These are phyloP conservation scores for Ceratobasidium sp. DNA, from an alignment of 1,284 basidiomycete genomes.

Conservation along the genomic window DNA sequence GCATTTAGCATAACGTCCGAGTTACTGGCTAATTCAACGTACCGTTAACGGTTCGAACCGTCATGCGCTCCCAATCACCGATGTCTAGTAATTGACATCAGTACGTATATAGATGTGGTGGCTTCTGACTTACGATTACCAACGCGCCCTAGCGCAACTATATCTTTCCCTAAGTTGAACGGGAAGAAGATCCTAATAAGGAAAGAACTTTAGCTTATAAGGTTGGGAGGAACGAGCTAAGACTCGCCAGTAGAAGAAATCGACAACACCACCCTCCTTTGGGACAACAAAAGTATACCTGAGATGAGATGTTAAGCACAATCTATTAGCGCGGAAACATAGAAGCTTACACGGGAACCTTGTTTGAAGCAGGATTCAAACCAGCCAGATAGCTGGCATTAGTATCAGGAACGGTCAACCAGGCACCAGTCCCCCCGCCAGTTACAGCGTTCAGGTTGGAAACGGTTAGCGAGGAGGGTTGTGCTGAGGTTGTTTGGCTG, in stretches of 20 bases:
- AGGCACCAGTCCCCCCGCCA: slow-evolving; percentile 36
- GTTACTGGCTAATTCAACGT: background rate
- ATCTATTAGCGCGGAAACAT: background rate
- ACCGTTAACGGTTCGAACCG: slow-evolving; percentile 42
- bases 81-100: slow-evolving; percentile 19
- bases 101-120: background rate
- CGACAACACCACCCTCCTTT: slow-evolving; percentile 38
- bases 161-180: slow-evolving; percentile 38
- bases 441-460: slow-evolving; percentile 29
- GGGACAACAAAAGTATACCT: slow-evolving; percentile 42
- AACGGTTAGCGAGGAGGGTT: slow-evolving; percentile 19
- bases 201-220: too few species aligned
- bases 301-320: background rate
- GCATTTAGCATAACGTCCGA: background rate
- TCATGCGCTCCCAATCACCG: slow-evolving; percentile 46
- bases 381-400: slow-evolving; percentile 35
- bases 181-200: slow-evolving; percentile 41
- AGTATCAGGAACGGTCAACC: slow-evolving; percentile 37
- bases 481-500: slow-evolving; percentile 1
- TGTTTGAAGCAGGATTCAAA: slow-evolving; percentile 31
- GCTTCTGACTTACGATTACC: slow-evolving; percentile 34
- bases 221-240: background rate
- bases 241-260: slow-evolving; percentile 41
- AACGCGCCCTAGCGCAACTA: slow-evolving; percentile 27
- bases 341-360: slow-evolving; percentile 34